Conservation (phyloP, 2,329 filamentous ascomycete species). For the Monosporascus ibericus region DNA sequence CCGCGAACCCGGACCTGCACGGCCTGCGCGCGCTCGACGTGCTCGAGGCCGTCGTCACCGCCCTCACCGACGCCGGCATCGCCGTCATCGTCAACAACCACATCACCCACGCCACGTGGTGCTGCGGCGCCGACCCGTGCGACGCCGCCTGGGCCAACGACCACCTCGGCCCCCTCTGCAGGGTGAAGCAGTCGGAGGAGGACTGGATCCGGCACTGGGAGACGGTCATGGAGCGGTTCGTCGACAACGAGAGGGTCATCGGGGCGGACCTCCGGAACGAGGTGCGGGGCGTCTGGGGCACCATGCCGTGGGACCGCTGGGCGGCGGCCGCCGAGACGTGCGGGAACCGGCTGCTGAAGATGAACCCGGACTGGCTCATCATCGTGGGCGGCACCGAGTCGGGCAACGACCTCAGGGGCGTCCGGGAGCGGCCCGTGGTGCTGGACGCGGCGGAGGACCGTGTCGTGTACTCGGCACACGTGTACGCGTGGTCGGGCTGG, state of each 20-base stretch:
- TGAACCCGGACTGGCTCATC: constrained; percentile 60
- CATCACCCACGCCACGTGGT: constrained; percentile 64
- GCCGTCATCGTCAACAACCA: constrained; percentile 66
- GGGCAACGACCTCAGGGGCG: constrained; percentile 58
- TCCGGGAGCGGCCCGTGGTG: constrained; percentile 46
- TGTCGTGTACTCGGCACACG: constrained; percentile 63
- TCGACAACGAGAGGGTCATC: constrained; percentile 55
- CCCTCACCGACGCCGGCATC: constrained; percentile 56
- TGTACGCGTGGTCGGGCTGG: constrained; percentile 68
- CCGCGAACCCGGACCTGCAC: constrained; percentile 54
- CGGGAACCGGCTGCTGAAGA: constrained; percentile 51
- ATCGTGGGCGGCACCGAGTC: constrained; percentile 63
- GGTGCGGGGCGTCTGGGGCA: constrained; percentile 62
- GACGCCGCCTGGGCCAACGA: constrained; percentile 63
- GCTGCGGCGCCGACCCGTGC: constrained; percentile 62
- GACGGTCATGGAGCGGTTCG: constrained; percentile 53
- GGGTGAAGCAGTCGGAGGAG: constrained; percentile 56
- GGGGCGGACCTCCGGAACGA: constrained; percentile 65
- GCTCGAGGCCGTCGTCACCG: constrained; percentile 50
- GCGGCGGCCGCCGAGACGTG: constrained; percentile 57
- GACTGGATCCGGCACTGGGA: constrained; percentile 64
- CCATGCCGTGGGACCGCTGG: constrained; percentile 61
- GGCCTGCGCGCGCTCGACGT: constrained; percentile 54
- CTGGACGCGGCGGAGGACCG: constrained; percentile 44
- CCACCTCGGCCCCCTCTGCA: constrained; percentile 54